Conservation (phyloP, 2,329 filamentous ascomycete species). For the Dactylonectria macrodidyma region DNA sequence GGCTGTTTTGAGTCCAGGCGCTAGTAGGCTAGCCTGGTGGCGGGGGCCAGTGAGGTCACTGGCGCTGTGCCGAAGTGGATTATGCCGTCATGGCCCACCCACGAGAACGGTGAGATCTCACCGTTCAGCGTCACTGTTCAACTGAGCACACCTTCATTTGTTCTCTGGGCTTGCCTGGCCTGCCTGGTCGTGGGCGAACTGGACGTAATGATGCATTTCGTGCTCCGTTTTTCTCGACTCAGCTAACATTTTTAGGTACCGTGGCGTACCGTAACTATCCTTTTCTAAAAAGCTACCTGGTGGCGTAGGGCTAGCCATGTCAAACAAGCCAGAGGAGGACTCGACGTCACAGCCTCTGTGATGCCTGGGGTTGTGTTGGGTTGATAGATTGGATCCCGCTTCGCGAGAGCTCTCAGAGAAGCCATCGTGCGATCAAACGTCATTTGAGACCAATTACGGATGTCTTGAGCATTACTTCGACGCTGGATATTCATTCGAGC, state of each 20-base stretch:
- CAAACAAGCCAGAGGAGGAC: not conserved
- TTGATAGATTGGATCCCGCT: not conserved
- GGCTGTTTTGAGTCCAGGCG: no score
- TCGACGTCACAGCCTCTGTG: not conserved
- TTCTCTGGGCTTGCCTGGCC: not conserved
- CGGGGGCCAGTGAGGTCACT: constrained; percentile 44
- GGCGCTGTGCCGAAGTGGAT: constrained; percentile 22
- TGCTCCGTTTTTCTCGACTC: not conserved
- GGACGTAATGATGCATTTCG: not conserved
- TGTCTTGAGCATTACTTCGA: not conserved
- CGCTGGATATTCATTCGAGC: not conserved
- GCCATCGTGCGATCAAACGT: not conserved
- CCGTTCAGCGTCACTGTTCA: not conserved
- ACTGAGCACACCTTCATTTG: no score
- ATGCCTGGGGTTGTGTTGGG: not conserved
- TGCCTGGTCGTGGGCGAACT: not conserved
- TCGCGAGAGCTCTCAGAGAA: not conserved
- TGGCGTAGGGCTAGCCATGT: not conserved
- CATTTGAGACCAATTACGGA: not conserved
- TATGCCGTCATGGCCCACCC: constrained; percentile 40
- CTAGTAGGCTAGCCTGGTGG: constrained; percentile 21
- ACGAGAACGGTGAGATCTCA: not conserved
- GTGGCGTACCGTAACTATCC: not conserved
- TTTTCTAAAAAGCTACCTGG: not conserved
- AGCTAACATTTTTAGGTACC: not conserved